Evolutionary conservation across 768 basidiomycete genomes (phyloP).

Genomic region (Auricularia sp.): DNA sequence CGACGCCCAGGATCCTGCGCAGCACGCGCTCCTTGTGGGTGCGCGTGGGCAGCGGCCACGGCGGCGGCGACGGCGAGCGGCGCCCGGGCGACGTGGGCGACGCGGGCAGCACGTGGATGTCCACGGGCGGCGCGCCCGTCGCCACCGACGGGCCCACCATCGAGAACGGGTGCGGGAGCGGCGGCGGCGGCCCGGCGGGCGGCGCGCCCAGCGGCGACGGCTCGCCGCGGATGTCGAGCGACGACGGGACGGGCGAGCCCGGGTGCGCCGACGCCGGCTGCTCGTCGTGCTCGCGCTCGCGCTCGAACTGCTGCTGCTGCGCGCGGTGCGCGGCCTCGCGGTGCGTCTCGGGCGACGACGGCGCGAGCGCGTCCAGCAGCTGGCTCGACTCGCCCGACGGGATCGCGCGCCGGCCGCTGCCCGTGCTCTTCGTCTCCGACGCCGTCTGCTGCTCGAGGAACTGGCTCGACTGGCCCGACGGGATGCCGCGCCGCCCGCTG

Average conservation of each 20-base stretch:
- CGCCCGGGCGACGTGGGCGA: neutral
- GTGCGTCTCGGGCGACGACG: too few relatives aligned
- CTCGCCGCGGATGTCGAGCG: neutral
- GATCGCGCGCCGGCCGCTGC: too few relatives aligned
- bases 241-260: neutral
- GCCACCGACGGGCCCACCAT: neutral
- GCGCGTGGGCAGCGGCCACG: neutral
- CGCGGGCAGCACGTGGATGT: neutral
- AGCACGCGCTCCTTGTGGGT: neutral
- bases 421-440: too few relatives aligned
- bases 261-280: too few relatives aligned
- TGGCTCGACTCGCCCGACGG: too few relatives aligned
- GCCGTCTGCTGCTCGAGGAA: neutral
- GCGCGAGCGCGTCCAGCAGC: too few relatives aligned
- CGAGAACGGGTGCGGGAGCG: neutral
- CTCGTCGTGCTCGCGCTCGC: too few relatives aligned
- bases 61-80: neutral
- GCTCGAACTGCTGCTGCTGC: too few relatives aligned
- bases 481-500: neutral
- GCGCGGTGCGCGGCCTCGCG: too few relatives aligned
- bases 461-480: neutral
- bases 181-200: neutral
- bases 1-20: neutral
- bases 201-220: neutral
- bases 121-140: neutral